Evolutionary conservation across 768 basidiomycete genomes (phyloP), one percentile per base, ranked within the genome.

Genomic region (Mycena vitilis): DNA sequence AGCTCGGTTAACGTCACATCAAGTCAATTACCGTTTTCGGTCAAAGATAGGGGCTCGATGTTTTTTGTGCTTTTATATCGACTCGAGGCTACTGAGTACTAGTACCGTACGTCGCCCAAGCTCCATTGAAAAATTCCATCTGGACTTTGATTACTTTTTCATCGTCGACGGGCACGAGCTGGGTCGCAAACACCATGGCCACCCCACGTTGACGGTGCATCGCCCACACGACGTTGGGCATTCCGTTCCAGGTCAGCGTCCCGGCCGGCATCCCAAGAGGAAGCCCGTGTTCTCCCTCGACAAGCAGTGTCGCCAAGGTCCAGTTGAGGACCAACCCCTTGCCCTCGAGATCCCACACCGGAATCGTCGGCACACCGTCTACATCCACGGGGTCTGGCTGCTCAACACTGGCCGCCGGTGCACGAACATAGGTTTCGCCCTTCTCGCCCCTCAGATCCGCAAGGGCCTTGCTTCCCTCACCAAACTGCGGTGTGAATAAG

Each of bases 171-270:
- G 68, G 68, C 34, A 70, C 22, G 16, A 70, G 55, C 55, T 70
- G 68, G 9, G 68, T 70, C 45, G 63, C 68, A 44, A 70, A 70
- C 47, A 70, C 11, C 34, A 70, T 60, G n/a, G 49, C 63, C 12
- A 70, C 48, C 2, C 68, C 68, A 23, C 51, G 45, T 40, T 70
- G 37, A 22, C 64, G 42, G 47, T 70, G 44, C 63, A 70, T 70
- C 59, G 68, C 68, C 68, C 68, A 70, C n/a, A 62, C 55, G 22
- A 70, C 63, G 52, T 70, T 70, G 5, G 68, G 68, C 68, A 70
- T 70, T 20, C 68, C 68, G 44, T 65, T 70, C 68, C 68, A 70
- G 16, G 63, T 70, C 47, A 70, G 37, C 5, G 68, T 70, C 16
- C 54, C 59, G 22, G 52, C 23, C 23, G 68, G 68, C 44, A 70